phyloP scores from a whole-genome alignment of 1,139 yeast genomes.

The Yamadazyma siamensis region DNA sequence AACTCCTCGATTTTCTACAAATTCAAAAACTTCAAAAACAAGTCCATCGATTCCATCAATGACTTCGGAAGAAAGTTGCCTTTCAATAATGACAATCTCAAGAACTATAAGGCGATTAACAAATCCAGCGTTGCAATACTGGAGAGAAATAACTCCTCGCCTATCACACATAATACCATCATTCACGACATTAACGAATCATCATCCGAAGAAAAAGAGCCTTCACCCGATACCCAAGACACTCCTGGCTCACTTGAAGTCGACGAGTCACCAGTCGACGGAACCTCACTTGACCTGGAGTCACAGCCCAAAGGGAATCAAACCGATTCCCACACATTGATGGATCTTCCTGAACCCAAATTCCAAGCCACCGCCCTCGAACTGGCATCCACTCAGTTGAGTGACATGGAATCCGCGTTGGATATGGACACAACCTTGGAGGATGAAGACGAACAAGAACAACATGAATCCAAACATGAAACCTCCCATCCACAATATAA shows the following conservation, averaged over 20 bases:
- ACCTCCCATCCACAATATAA: background rate
- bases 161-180: too few relatives aligned
- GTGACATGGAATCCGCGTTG: too few relatives aligned
- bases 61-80: slow-evolving; percentile 9
- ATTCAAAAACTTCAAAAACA: slow-evolving; percentile 15
- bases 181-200: too few relatives aligned
- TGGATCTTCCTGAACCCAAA: background rate
- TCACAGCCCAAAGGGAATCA: too few relatives aligned
- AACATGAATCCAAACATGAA: too few relatives aligned
- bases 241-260: too few relatives aligned
- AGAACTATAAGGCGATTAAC: slow-evolving; percentile 10
- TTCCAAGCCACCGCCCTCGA: slow-evolving; percentile 1
- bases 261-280: background rate
- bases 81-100: slow-evolving; percentile 7
- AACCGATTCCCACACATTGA: background rate
- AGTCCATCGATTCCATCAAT: slow-evolving; percentile 15
- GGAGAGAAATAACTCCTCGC: background rate
- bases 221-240: background rate
- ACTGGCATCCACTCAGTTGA: background rate
- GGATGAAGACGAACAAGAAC: too few relatives aligned
- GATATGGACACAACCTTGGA: too few relatives aligned
- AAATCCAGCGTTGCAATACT: slow-evolving; percentile 7
- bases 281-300: too few relatives aligned
- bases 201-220: background rate
- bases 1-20: slow-evolving; percentile 9